Base-by-base conservation (phyloP, 371 early-diverging fungal genomes). In the Lichtheimia hyalospora region DNA sequence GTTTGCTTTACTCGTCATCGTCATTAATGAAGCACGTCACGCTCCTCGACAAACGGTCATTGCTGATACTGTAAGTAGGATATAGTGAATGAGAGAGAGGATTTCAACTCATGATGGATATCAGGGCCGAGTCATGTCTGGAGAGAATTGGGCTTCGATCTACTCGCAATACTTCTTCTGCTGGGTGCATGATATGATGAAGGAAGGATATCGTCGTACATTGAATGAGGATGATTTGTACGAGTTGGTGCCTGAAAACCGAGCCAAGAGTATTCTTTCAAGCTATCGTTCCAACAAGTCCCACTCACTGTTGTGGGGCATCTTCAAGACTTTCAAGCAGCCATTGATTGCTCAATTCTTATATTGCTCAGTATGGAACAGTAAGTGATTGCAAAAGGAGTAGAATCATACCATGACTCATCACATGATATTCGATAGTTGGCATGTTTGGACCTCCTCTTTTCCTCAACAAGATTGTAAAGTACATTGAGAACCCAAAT, bases 161-260 rank as follows among this genome's bases (percentile, higher is more conserved):
- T 85, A 82, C 58, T 79, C 81, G 6, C 70, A 74, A 52, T 67
- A 76, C 53, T 80, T 82, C 64, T 85, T 83, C 49, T 58, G 68
- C 20, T 85, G 85, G 85, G 75, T 80, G 1, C 71, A 79, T 46
- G 67, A 67, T 2, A 71, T 83, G 73, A 74, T 85, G 64, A 81
- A 77, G 57, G 73, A 83, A 53, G 83, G 85, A 2, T 69, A 74
- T 55, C 54, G 48, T 43, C 68, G 74, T 20, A 79, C 82, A 1
- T 58, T 85, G 44, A 70, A 82, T 42, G 85, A 83, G 25, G 57
- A 67, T 20, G 85, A 85, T 62, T 68, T 85, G 16, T 42, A 73
- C 2, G 83, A 83, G 52, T 54, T 80, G n/a, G 71, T 71, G 5
- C 46, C 63, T 8, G 63, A 73, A 15, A 76, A 76, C 53, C 58